Evolutionary conservation across 805 yeast species (phyloP).

Genomic region (Kregervanrija fluxuum): DNA sequence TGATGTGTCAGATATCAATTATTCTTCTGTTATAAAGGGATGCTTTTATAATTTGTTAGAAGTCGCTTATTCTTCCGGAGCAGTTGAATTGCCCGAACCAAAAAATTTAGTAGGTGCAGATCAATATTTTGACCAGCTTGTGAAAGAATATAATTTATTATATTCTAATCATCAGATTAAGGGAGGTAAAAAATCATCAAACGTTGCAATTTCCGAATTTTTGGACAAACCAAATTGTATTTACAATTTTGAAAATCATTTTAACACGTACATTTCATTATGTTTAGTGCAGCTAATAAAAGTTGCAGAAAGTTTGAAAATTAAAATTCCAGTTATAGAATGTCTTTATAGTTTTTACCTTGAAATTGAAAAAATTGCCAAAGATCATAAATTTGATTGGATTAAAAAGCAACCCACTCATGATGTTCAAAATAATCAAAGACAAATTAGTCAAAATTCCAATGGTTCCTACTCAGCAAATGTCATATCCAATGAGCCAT

Average conservation of each 20-base stretch:
- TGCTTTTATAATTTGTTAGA: constrained; percentile 16
- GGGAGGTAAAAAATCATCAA: background rate
- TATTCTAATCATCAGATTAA: constrained; percentile 3
- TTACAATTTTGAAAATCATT: constrained; percentile 16
- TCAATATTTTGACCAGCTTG: constrained; percentile 12
- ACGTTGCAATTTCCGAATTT: constrained; percentile 1
- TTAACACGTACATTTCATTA: constrained; percentile 12
- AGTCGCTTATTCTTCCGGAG: constrained; percentile 19
- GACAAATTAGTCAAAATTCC: no score
- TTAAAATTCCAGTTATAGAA: constrained; percentile 18
- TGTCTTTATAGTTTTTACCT: constrained; percentile 16
- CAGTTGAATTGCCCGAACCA: constrained; percentile 21
- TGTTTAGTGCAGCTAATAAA: constrained; percentile 15
- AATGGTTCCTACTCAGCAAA: no score
- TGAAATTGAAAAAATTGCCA: constrained; percentile 12
- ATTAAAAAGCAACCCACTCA: constrained; percentile 1
- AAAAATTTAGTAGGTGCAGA: constrained; percentile 10
- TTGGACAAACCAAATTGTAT: constrained; percentile 13
- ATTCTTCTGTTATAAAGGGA: constrained; percentile 12
- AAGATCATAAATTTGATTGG: constrained; percentile 17
- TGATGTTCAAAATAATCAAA: no score
- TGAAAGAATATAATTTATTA: constrained; percentile 18
- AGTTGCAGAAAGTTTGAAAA: constrained; percentile 8
- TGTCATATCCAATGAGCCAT: no score
- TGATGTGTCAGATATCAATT: constrained; percentile 5